phyloP scores from a whole-genome alignment of 257 asterid genomes.

The Primulina eburnea region DNA sequence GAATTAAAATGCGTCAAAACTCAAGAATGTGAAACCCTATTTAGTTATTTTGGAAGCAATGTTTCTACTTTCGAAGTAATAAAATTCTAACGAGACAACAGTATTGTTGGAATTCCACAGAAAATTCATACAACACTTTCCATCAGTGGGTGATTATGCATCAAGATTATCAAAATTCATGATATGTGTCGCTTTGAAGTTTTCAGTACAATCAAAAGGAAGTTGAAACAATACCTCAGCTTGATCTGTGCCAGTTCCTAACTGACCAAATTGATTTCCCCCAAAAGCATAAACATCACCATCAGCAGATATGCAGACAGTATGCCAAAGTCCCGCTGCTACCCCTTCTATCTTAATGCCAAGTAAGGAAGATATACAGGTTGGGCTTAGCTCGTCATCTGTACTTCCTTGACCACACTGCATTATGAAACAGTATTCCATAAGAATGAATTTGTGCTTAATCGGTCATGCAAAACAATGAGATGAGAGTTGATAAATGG shows the following conservation, averaged over 20 bases:
- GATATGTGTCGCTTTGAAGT: not conserved
- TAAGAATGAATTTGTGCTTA: not conserved
- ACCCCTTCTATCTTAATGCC: conserved; percentile 82
- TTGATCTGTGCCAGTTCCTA: conserved; percentile 88
- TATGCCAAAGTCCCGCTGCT: conserved; percentile 99
- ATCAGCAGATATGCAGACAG: conserved; percentile 84
- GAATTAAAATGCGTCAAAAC: conserved; percentile 9
- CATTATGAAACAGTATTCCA: conserved; percentile 19
- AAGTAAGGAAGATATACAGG: conserved; percentile 85
- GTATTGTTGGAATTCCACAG: not conserved
- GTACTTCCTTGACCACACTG: conserved; percentile 99
- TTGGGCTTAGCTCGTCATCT: conserved; percentile 90
- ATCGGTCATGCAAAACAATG: conserved; percentile 1
- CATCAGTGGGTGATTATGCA: not conserved
- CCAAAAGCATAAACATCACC: conserved; percentile 96
- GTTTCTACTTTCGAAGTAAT: not conserved
- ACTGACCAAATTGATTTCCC: conserved; percentile 98
- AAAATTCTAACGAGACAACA: not conserved
- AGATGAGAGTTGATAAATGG: not conserved
- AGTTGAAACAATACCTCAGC: conserved; percentile 68
- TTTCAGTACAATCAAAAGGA: conserved; percentile 5
- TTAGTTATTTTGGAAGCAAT: not conserved
- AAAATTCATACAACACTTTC: not conserved
- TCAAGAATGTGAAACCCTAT: not conserved
- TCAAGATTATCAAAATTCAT: not conserved